Percentiles rank a stretch among this genome's conserved stretches.
phyloP scores from a whole-genome alignment of 139 green algal genomes.

The Chlamydomonas sp. region DNA sequence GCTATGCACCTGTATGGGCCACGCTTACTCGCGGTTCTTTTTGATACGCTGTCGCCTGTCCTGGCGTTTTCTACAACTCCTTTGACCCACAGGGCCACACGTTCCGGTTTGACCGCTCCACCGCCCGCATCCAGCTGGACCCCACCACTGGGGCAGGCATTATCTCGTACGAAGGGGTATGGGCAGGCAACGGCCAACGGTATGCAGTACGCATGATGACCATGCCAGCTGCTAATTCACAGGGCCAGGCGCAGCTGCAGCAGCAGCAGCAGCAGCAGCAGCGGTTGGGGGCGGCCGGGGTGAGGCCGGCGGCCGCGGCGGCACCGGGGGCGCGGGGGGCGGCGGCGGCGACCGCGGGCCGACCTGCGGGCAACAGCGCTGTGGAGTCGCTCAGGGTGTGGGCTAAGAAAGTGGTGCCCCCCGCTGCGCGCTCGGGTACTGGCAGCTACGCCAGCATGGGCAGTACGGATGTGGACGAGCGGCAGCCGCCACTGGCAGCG shows the following conservation, averaged over 20 bases:
- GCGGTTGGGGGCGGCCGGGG: too few species aligned
- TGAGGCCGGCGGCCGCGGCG: too few species aligned
- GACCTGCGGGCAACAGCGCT: too few species aligned
- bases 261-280: not conserved
- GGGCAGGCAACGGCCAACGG: slow-evolving; percentile 19
- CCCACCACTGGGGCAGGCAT: slow-evolving; percentile 9
- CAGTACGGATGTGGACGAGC: not conserved
- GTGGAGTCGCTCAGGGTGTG: too few species aligned
- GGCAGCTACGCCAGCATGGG: too few species aligned
- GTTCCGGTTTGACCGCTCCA: not conserved
- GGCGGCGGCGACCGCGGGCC: too few species aligned
- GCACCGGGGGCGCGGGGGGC: too few species aligned
- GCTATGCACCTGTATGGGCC: too few species aligned
- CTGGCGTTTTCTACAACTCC: not conserved
- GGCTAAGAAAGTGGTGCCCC: too few species aligned
- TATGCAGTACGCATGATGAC: slow-evolving; percentile 30
- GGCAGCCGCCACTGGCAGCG: not conserved
- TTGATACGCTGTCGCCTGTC: too few species aligned
- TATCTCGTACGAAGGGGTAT: slow-evolving; percentile 16
- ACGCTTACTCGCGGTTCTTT: too few species aligned
- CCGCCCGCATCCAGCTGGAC: slow-evolving; percentile 7
- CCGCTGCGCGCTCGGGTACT: too few species aligned
- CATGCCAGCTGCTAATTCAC: not conserved
- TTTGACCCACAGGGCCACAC: not conserved
- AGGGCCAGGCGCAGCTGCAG: not conserved